These are phyloP conservation scores for Pyricularia grisea DNA, from an alignment of 2,329 filamentous ascomycete species.

Conservation along the genomic window DNA sequence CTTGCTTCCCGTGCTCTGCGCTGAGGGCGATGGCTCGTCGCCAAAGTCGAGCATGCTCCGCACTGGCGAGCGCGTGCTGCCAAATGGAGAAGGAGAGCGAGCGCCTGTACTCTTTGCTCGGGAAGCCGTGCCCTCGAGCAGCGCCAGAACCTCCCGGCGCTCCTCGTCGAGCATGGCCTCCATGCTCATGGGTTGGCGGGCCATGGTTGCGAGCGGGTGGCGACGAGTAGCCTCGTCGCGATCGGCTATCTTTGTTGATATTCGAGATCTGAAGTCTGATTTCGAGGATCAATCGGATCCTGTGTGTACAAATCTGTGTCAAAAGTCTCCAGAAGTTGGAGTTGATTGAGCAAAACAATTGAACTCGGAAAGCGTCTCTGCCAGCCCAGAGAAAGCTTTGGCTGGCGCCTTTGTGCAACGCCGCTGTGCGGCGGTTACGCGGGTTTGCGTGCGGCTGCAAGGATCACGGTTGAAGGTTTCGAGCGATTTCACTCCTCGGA, in stretches of 20 bases:
- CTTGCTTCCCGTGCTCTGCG: conserved; percentile 14
- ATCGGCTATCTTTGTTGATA: neutral
- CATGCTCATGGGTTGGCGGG: conserved; percentile 54
- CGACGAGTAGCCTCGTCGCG: neutral
- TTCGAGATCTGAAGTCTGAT: neutral
- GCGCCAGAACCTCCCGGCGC: conserved; percentile 60
- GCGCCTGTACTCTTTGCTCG: conserved; percentile 13
- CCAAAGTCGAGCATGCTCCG: conserved; percentile 57
- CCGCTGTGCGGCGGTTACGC: neutral
- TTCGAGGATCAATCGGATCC: neutral
- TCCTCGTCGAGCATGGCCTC: conserved; percentile 72
- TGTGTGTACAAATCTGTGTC: neutral
- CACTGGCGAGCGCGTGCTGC: conserved; percentile 53
- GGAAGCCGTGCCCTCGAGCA: conserved; percentile 43
- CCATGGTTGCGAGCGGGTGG: conserved; percentile 16
- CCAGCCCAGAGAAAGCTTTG: neutral
- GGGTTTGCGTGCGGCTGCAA: neutral
- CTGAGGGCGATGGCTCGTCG: conserved; percentile 23
- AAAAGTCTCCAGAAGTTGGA: neutral
- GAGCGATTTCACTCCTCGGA: neutral
- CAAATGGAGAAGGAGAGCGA: conserved; percentile 44
- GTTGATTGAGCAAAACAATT: neutral
- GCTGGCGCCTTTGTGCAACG: neutral
- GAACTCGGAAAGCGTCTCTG: neutral
- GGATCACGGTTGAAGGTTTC: neutral